Evolutionary conservation across 164 flowering plant species (phyloP).

Genomic region (Tinospora cordifolia): DNA sequence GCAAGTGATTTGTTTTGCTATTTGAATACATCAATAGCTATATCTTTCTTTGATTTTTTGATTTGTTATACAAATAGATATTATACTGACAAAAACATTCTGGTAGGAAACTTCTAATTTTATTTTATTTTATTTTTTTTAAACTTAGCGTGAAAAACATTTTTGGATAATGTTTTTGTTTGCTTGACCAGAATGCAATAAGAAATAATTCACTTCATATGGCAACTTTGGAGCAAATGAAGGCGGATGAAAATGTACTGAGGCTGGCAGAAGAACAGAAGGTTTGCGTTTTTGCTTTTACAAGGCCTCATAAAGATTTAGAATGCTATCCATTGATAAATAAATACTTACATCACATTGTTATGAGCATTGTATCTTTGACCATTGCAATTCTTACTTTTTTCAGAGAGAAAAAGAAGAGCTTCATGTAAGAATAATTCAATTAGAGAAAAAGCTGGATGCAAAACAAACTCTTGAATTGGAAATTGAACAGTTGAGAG

Average conservation of each 20-base stretch:
- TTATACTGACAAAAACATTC: neutral
- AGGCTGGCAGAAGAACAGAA: slow-evolving; percentile 58
- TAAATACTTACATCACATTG: neutral
- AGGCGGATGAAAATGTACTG: slow-evolving; percentile 52
- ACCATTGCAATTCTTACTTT: slow-evolving; percentile 3
- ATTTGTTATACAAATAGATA: neutral
- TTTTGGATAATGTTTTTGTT: slow-evolving; percentile 2
- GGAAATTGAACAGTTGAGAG: slow-evolving; percentile 61
- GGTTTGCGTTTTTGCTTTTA: slow-evolving; percentile 29
- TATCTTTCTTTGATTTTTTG: neutral
- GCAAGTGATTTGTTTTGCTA: neutral
- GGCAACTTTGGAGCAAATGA: slow-evolving; percentile 59
- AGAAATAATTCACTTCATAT: slow-evolving; percentile 26
- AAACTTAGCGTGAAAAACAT: neutral
- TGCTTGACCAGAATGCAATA: slow-evolving; percentile 37
- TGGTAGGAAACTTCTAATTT: too few species aligned
- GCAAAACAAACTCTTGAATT: slow-evolving; percentile 67
- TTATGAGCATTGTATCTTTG: neutral
- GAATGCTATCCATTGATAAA: neutral
- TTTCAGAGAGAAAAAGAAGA: slow-evolving; percentile 56
- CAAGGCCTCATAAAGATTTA: neutral
- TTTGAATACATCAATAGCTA: neutral
- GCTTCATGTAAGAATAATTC: slow-evolving; percentile 37
- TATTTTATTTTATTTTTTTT: neutral
- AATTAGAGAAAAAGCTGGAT: slow-evolving; percentile 56